Evolutionary conservation across 176 grass and related monocot genomes (phyloP), one percentile per base, ranked within the genome.

Genomic region (Oryza rufipogon): DNA sequence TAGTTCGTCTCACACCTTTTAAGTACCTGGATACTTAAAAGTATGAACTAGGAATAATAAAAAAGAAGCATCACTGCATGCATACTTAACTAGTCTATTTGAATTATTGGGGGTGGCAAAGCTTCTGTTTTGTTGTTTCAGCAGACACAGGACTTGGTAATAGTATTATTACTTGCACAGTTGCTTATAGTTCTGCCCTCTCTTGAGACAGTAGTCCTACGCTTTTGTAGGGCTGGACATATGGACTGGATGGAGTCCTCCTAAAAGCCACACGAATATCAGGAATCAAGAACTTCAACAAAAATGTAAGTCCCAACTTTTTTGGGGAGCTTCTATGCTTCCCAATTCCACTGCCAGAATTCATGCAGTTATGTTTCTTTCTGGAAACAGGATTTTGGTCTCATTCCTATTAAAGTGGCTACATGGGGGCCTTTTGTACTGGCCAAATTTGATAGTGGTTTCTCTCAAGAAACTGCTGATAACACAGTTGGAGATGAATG

Each of bases 371-470:
- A 85, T 81, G 10, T 25, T 89, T 81, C 42, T 67, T 51, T 47
- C 41, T 80, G 66, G 25, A 56, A 81, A 81, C 83, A 94, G 91
- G 91, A 98, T 41, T 98, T 98, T 81, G 81, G 93, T 79, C 93
- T 95, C 70, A 75, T 87, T 86, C 85, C 91, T 74, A 87, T 98
- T 79, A 87, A 79, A 20, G 87, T 91, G 56, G 87, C 87, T 88
- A 92, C 87, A 5, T 98, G 96, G 96, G 96, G 96, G 64, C 93
- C 93, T 44, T 95, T 98, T 92, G 89, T 98, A 46, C 54, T 98
- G 33, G 83, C 84, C 19, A 93, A 60, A 86, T 88, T 93, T 69
- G 87, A 98, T 49, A 44, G 65, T 13, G 63, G 84, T 6, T 63
- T 49, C 47, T 65, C 85, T 65, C 83, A 82, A 80, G 81, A 87